A percentile compares a stretch with the other conserved stretches of the same genome.
These are phyloP conservation scores for Fomitopsis schrenkii DNA, from an alignment of 1,284 basidiomycete species.

Conservation along the genomic window DNA sequence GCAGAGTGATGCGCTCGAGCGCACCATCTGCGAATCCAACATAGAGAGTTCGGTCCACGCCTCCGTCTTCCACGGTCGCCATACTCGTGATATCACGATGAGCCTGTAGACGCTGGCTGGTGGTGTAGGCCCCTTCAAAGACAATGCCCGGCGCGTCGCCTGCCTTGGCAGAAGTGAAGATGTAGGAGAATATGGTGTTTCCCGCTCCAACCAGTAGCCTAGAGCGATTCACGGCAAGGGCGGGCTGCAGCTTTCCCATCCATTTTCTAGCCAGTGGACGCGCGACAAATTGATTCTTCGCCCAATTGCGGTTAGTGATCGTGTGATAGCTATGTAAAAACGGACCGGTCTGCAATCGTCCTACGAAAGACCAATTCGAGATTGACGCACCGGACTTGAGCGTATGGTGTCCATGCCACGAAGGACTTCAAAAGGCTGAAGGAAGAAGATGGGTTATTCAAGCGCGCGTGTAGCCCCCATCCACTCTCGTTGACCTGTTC, in stretches of 20 bases:
- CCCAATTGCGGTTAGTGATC: conserved; percentile 56
- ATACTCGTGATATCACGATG: conserved; percentile 51
- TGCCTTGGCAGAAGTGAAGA: conserved; percentile 34
- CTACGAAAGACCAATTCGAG: not conserved
- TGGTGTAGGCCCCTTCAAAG: conserved; percentile 46
- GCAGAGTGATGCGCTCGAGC: conserved; percentile 44
- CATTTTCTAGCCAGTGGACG: conserved; percentile 66
- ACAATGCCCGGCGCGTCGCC: conserved; percentile 38
- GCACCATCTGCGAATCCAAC: conserved; percentile 61
- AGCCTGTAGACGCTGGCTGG: conserved; percentile 32
- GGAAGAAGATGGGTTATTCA: conserved; percentile 51
- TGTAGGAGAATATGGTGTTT: conserved; percentile 53
- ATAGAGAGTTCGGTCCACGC: conserved; percentile 45
- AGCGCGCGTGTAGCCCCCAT: conserved; percentile 50
- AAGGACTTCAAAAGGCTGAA: conserved; percentile 46
- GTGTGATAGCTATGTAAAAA: conserved; percentile 40
- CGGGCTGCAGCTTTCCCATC: conserved; percentile 53
- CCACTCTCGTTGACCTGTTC: conserved; percentile 56
- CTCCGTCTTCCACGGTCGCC: conserved; percentile 44
- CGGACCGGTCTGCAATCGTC: not conserved
- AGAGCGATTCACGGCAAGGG: conserved; percentile 53
- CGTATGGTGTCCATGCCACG: conserved; percentile 40
- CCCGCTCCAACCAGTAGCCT: conserved; percentile 64
- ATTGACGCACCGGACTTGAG: conserved; percentile 32
- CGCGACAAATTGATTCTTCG: conserved; percentile 48